phyloP scores from a whole-genome alignment of 768 basidiomycete species.

The Tulasnella calospora region DNA sequence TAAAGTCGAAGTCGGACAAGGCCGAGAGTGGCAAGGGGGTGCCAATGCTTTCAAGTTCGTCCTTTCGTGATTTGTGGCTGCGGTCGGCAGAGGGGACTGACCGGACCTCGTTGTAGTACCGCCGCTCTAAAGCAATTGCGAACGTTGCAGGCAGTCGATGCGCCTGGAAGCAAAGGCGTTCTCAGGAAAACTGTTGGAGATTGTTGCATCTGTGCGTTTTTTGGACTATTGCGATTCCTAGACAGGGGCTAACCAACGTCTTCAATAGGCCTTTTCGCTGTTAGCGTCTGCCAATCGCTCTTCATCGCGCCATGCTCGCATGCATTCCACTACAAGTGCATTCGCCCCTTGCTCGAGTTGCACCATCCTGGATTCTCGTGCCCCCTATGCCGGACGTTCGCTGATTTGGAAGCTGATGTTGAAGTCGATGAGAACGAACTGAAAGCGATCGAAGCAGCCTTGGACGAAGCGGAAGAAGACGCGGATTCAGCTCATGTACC shows the following conservation, averaged over 20 bases:
- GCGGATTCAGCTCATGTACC: background rate
- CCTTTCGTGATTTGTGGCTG: background rate
- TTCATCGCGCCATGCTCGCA: conserved; percentile 98
- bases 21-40: conserved; percentile 80
- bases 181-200: conserved; percentile 48
- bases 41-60: conserved; percentile 89
- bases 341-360: conserved; percentile 79
- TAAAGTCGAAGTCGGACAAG: conserved; percentile 67
- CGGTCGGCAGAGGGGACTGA: conserved; percentile 19
- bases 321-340: conserved; percentile 95
- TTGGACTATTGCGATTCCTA: background rate
- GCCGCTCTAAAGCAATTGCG: conserved; percentile 68
- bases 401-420: conserved; percentile 92
- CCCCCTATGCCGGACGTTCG: conserved; percentile 90
- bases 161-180: conserved; percentile 33
- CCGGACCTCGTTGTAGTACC: conserved; percentile 14
- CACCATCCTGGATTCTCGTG: conserved; percentile 93
- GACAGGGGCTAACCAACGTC: background rate
- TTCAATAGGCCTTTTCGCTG: conserved; percentile 62
- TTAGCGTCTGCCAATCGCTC: conserved; percentile 89
- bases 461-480: conserved; percentile 22
- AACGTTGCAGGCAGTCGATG: conserved; percentile 43
- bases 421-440: conserved; percentile 50
- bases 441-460: conserved; percentile 20
- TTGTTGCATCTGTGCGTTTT: conserved; percentile 82